A percentile compares a stretch with the other conserved stretches of the same genome.
These are phyloP conservation scores for Naganishia liquefaciens DNA, from an alignment of 1,284 basidiomycete species.

Conservation along the genomic window DNA sequence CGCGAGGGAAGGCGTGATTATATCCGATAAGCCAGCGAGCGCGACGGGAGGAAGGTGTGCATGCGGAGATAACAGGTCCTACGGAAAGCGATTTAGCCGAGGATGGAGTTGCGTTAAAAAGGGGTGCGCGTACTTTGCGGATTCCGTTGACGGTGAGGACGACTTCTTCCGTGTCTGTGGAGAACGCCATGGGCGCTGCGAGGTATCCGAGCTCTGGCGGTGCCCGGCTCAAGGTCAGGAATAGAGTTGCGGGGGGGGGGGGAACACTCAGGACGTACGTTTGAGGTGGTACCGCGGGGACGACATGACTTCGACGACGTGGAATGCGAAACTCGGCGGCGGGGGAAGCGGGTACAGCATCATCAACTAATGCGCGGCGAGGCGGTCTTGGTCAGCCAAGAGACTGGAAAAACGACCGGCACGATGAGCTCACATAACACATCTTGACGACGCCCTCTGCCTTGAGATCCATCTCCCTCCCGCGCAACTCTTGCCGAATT, in stretches of 20 bases:
- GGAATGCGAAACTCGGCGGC: constrained; percentile 65
- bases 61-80: constrained; percentile 79
- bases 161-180: constrained; percentile 90
- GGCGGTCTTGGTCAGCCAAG: neutral
- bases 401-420: too few relatives aligned
- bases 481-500: constrained; percentile 85
- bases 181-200: constrained; percentile 88
- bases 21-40: constrained; percentile 82
- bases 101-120: constrained; percentile 3
- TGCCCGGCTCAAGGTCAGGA: neutral
- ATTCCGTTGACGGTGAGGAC: constrained; percentile 97
- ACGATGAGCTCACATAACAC: constrained; percentile 74
- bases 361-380: constrained; percentile 46
- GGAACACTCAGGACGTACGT: constrained; percentile 45
- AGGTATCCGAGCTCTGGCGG: constrained; percentile 80
- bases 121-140: constrained; percentile 74
- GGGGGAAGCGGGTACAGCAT: constrained; percentile 56
- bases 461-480: constrained; percentile 95
- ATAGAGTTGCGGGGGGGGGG: neutral
- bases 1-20: constrained; percentile 83
- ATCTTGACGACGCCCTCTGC: constrained; percentile 93
- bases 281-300: constrained; percentile 88
- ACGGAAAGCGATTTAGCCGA: neutral
- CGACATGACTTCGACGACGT: constrained; percentile 98
- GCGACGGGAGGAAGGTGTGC: constrained; percentile 76